A percentile compares a stretch with the other conserved stretches of the same genome.
Conservation (phyloP, 768 basidiomycete species). For the Serendipita indica region DNA sequence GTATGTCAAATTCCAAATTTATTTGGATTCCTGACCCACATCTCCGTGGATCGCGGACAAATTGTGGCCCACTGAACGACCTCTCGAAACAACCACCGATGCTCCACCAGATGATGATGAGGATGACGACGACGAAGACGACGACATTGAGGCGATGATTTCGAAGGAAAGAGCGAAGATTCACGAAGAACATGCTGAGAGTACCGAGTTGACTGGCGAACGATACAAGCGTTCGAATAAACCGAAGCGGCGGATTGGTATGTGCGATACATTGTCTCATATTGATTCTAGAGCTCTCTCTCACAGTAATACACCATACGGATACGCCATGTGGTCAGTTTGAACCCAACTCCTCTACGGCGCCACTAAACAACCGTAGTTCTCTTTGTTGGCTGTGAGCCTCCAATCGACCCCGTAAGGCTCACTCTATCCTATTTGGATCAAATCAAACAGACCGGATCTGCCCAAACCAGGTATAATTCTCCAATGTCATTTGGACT, state of each 20-base stretch:
- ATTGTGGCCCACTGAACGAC: not conserved
- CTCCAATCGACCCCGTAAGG: not conserved
- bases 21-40: not conserved
- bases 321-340: slow-evolving; percentile 7
- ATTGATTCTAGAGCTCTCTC: not conserved
- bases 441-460: not conserved
- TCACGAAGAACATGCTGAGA: not conserved
- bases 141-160: not conserved
- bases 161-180: not conserved
- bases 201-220: not conserved
- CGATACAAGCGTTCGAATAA: too few relatives aligned
- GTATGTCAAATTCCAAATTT: not conserved
- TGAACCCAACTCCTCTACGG: not conserved
- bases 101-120: not conserved
- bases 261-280: not conserved
- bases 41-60: not conserved
- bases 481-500: not conserved
- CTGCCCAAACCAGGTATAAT: not conserved
- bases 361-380: not conserved
- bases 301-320: slow-evolving; percentile 7
- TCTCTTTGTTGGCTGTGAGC: not conserved
- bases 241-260: not conserved
- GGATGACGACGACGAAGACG: slow-evolving; percentile 5
- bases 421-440: not conserved
- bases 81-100: not conserved